Evolutionary conservation across 345 rosid species (phyloP), one percentile per base, ranked within the genome.

Genomic region (Streptanthus diversifolius): DNA sequence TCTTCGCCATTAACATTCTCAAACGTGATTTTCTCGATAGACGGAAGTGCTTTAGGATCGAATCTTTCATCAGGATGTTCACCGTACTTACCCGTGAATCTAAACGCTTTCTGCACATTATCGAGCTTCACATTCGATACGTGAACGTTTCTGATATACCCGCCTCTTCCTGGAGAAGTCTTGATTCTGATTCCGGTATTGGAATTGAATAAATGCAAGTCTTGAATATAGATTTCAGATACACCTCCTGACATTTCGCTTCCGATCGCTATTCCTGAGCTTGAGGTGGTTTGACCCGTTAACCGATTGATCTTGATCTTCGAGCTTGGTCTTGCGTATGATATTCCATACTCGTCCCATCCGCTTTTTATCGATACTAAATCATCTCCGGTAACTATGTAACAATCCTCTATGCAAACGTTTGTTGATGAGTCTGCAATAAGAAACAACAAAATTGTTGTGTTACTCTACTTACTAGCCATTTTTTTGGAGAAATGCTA

Each of bases 231-330:
- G 62, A 95, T 85, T 60, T 88, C 93, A 0, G 96, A 91, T 40
- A 95, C 92, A 19, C 97, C 99, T 37, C 99, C 99, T 13, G 99
- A 95, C 99, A 91, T 95, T 80, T 95, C 97, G 17, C 99, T 95
- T 60, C 99, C 99, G 1, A 95, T 88, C 2, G 96, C 89, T 6
- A 95, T 81, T 25, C 99, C 99, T 32, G 99, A 81, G 79, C 89
- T 85, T 11, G 83, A 57, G 39, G 52, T 85, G 66, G 90, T 89
- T 79, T 86, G 87, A 63, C 99, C 97, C 5, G 74, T 67, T 45
- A 95, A 82, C 73, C 90, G 66, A 19, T 43, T 88, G 74, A 95
- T 95, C 68, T 73, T 78, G 59, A 95, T 90, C 71, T 90, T 90
- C 30, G 82, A 85, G 65, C 97, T 84, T 11, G 99, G 99, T 63